Conservation (phyloP, 2,329 filamentous ascomycete genomes). For the Sclerotinia borealis region DNA sequence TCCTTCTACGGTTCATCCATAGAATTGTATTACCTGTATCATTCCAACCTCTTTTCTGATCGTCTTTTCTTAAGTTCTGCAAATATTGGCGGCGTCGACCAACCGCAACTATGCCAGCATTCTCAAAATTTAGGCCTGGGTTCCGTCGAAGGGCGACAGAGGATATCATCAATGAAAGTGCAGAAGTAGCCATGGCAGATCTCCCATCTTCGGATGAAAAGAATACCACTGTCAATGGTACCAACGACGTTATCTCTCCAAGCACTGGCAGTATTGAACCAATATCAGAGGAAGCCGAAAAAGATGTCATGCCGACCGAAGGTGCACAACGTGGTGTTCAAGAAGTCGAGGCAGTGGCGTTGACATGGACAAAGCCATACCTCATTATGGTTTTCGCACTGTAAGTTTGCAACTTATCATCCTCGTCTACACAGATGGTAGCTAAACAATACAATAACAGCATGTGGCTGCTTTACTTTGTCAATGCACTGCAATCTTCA, state of each 20-base stretch:
- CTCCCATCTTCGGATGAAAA: constrained; percentile 12
- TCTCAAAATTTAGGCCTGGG: constrained; percentile 15
- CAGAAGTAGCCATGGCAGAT: constrained; percentile 6
- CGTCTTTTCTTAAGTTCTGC: not conserved
- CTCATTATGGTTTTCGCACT: constrained; percentile 42
- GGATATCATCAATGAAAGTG: constrained; percentile 7
- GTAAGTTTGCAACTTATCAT: constrained; percentile 32
- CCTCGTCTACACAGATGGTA: not conserved
- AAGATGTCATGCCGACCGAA: constrained; percentile 19
- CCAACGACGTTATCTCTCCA: not conserved
- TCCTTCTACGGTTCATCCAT: not conserved
- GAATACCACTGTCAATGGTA: not conserved
- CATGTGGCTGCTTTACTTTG: constrained; percentile 41
- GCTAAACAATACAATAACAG: constrained; percentile 28
- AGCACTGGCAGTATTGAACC: not conserved
- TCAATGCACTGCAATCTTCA: constrained; percentile 37
- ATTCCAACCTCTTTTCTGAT: not conserved
- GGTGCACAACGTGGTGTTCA: constrained; percentile 37
- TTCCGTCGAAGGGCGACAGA: constrained; percentile 14
- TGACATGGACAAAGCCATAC: constrained; percentile 45
- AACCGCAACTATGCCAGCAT: constrained; percentile 15
- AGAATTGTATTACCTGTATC: not conserved
- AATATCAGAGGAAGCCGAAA: constrained; percentile 10
- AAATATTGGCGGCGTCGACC: constrained; percentile 5
- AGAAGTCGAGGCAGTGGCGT: constrained; percentile 46